These are phyloP conservation scores for Wallacemonas sp. DNA, from an alignment of 208 protist genomes.

Conservation along the genomic window DNA sequence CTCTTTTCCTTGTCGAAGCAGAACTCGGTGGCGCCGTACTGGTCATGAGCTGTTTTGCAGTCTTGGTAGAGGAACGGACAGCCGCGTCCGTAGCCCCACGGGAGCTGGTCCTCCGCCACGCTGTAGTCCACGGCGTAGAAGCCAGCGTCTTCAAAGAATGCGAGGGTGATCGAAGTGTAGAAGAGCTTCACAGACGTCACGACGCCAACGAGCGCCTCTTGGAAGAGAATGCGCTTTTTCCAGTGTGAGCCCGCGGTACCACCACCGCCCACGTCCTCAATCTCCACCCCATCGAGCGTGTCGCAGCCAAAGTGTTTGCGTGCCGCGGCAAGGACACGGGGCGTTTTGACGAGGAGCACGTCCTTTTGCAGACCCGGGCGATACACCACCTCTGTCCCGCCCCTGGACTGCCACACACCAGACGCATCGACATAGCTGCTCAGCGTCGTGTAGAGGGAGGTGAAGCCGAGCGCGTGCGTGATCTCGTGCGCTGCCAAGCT, in stretches of 20 bases:
- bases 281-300: conserved; percentile 50
- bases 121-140: conserved; percentile 50
- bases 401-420: conserved; percentile 3
- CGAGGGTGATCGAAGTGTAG: conserved; percentile 55
- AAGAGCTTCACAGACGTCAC: conserved; percentile 26
- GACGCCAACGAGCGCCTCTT: conserved; percentile 47
- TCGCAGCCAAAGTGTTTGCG: conserved; percentile 47
- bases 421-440: conserved; percentile 13
- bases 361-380: conserved; percentile 18
- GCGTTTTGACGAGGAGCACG: conserved; percentile 30
- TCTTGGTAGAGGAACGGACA: conserved; percentile 48
- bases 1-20: conserved; percentile 32
- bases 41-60: conserved; percentile 30
- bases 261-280: conserved; percentile 44
- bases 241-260: conserved; percentile 61
- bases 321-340: conserved; percentile 40
- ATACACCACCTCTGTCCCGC: conserved; percentile 24
- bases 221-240: conserved; percentile 59
- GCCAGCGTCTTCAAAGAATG: conserved; percentile 53
- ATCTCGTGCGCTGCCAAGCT: conserved; percentile 50
- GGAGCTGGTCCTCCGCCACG: conserved; percentile 38
- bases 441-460: conserved; percentile 13
- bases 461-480: conserved; percentile 62
- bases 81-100: conserved; percentile 32
- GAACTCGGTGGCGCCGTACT: conserved; percentile 28